A percentile compares a stretch with the other conserved stretches of the same genome.
phyloP scores from a whole-genome alignment of 2,329 filamentous ascomycete species.

The Penicillium palitans region DNA sequence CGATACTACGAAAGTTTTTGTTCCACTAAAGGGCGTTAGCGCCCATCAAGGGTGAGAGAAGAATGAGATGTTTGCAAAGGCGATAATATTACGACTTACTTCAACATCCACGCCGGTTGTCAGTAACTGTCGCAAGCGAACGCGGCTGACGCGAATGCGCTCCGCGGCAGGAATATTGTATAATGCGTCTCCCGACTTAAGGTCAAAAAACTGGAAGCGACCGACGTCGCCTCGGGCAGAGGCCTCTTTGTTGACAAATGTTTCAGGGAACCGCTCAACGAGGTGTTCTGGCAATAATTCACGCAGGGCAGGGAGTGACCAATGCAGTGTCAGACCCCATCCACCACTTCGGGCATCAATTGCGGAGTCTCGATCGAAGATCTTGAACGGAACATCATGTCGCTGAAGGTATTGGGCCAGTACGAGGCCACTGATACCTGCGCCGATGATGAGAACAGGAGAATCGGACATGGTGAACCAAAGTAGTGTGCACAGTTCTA shows the following conservation, averaged over 20 bases:
- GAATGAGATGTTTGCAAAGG: background rate
- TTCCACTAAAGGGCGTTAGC: slow-evolving; percentile 35
- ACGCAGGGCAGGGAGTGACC: slow-evolving; percentile 57
- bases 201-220: slow-evolving; percentile 58
- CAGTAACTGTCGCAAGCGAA: slow-evolving; percentile 50
- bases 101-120: slow-evolving; percentile 50
- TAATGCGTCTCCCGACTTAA: slow-evolving; percentile 51
- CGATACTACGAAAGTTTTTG: slow-evolving; percentile 39
- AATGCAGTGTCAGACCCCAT: slow-evolving; percentile 66
- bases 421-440: slow-evolving; percentile 46
- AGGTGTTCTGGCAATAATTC: slow-evolving; percentile 53
- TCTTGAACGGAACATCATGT: slow-evolving; percentile 34
- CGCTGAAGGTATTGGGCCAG: slow-evolving; percentile 44
- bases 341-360: slow-evolving; percentile 53
- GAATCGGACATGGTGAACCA: slow-evolving; percentile 27
- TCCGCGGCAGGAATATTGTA: slow-evolving; percentile 49
- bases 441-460: slow-evolving; percentile 46
- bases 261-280: slow-evolving; percentile 48
- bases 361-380: slow-evolving; percentile 47
- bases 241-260: slow-evolving; percentile 57
- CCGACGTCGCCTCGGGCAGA: slow-evolving; percentile 50
- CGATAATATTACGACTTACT: slow-evolving; percentile 29
- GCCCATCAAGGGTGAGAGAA: background rate
- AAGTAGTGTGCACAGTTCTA: background rate
- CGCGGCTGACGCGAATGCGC: slow-evolving; percentile 52